Base-by-base conservation (phyloP, 1,284 basidiomycete species). In the Sparassis latifolia region DNA sequence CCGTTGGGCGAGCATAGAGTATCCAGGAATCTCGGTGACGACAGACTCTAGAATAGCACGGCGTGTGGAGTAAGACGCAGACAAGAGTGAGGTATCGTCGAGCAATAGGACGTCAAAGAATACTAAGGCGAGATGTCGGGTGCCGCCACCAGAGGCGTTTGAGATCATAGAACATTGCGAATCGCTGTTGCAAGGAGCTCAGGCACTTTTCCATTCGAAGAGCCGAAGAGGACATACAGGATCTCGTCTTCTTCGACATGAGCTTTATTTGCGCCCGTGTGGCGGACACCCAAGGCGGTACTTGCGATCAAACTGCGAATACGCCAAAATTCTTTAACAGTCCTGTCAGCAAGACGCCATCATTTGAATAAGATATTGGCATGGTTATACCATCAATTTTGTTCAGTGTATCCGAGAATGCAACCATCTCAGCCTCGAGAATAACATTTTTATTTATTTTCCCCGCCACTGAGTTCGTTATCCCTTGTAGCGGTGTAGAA, bases 391-490 rank as follows among this genome's bases (percentile, higher is more conserved):
- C 85, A 52, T 86, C 83, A 38, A 88, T 74, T 28, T 67, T 65
- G 29, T 71, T 51, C 27, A 63, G 61, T 0, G 64, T 67, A 30
- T 84, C 84, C 44, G 85, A 79, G 64, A 78, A 94, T 0, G 89
- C 83, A 3, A 94, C 83, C 79, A 95, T 90, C 66, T 96, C 92
- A 0, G 90, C 90, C 62, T 96, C 92, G 0, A 95, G 66, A 20
- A 95, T 82, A 33, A 88, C 66, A 52, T 79, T 79, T 43, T 66
- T 64, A 53, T 64, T 67, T 30, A 79, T 62, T 28, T 58, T 64
- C n/a, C 49, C 55, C 4, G 29, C 32, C 3, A 9, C 2, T 0
- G 44, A 28, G 12, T 1, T 31, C 9, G 32, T 10, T 27, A 29
- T 10, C 27, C 7, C 41, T 42, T 10, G 10, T 1, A 20, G n/a